phyloP scores from a whole-genome alignment of 768 basidiomycete genomes.

The Lentinula raphanica region DNA sequence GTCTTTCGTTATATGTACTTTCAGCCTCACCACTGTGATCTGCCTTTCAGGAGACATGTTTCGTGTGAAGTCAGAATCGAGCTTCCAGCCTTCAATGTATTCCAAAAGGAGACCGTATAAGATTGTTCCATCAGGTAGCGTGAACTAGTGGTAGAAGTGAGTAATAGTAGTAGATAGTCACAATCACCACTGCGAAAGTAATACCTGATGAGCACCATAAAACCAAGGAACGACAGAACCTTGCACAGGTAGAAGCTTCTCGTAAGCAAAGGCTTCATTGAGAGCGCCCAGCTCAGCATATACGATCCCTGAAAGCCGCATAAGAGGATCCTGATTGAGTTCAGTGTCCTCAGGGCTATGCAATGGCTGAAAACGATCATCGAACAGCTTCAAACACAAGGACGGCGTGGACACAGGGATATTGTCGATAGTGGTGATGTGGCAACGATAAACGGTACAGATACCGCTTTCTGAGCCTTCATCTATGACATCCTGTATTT shows the following conservation, averaged over 20 bases:
- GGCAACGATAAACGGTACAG: conserved; percentile 12
- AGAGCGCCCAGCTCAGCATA: conserved; percentile 14
- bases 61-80: too few relatives aligned
- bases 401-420: conserved; percentile 8
- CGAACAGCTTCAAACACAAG: conserved; percentile 18
- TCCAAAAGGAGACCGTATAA: not conserved
- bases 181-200: too few relatives aligned
- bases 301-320: too few relatives aligned
- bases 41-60: not conserved
- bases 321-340: too few relatives aligned
- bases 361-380: conserved; percentile 17
- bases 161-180: too few relatives aligned
- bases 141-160: too few relatives aligned
- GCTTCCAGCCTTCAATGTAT: not conserved
- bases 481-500: not conserved
- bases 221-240: conserved; percentile 23
- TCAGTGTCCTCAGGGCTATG: too few relatives aligned
- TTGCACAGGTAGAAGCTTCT: conserved; percentile 20
- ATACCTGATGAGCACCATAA: conserved; percentile 22
- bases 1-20: too few relatives aligned
- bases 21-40: too few relatives aligned
- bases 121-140: not conserved
- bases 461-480: conserved; percentile 9
- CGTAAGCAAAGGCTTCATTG: conserved; percentile 18
- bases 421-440: conserved; percentile 17